Evolutionary conservation across 805 yeast genomes (phyloP).

Genomic region (Lachancea sp.): DNA sequence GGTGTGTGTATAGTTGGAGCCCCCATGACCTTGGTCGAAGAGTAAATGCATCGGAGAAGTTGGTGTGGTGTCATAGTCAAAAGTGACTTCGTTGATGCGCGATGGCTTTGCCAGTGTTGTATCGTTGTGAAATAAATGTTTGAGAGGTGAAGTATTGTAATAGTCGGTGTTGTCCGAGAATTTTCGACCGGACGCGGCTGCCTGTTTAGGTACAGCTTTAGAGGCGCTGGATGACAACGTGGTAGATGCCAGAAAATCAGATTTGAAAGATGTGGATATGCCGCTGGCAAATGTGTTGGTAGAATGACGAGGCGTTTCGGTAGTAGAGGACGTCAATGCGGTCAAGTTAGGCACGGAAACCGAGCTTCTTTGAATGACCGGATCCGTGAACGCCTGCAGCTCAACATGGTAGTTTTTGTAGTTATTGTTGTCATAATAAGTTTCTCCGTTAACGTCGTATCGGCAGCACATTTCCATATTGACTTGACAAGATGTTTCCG

Average conservation of each 20-base stretch:
- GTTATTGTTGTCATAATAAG: slow-evolving; percentile 33
- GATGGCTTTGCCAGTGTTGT: slow-evolving; percentile 7
- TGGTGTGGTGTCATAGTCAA: slow-evolving; percentile 4
- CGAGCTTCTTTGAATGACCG: slow-evolving; percentile 1
- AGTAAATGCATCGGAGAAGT: slow-evolving; percentile 6
- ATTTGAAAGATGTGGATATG: neutral
- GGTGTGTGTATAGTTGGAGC: slow-evolving; percentile 2
- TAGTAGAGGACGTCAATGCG: neutral
- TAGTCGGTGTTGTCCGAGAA: slow-evolving; percentile 32
- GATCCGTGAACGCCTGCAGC: slow-evolving; percentile 14
- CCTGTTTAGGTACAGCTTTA: neutral
- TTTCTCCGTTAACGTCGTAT: slow-evolving; percentile 31
- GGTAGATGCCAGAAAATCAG: slow-evolving; percentile 2
- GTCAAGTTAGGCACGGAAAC: slow-evolving; percentile 1
- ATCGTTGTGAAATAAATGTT: slow-evolving; percentile 20
- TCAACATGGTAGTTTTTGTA: slow-evolving; percentile 29
- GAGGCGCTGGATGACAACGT: slow-evolving; percentile 1
- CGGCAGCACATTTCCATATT: slow-evolving; percentile 29
- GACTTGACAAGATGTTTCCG: slow-evolving; percentile 14
- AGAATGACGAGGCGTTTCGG: neutral
- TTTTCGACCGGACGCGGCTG: slow-evolving; percentile 19
- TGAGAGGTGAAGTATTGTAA: slow-evolving; percentile 31
- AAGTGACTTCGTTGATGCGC: slow-evolving; percentile 7
- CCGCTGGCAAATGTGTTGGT: neutral
- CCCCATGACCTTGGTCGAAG: neutral